Evolutionary conservation across 2,329 filamentous ascomycete genomes (phyloP), one percentile per base, ranked within the genome.

Genomic region (Alternaria tenuissima): DNA sequence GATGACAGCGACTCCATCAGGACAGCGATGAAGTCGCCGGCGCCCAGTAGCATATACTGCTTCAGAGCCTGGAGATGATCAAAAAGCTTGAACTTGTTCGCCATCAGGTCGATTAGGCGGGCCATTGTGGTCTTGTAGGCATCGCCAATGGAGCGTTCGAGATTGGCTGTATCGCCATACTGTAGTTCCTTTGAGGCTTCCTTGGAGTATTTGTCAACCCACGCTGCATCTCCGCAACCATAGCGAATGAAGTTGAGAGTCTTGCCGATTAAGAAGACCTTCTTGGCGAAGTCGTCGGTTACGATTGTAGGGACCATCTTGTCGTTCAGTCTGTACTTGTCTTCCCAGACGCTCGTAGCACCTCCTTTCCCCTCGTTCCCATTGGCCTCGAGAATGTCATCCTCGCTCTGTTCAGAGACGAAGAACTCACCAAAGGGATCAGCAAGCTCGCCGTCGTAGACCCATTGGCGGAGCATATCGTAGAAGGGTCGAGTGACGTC

Each of bases 71-170:
- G 88, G 1, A 99, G 84, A 76, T 99, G 96, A 56, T 96, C 91
- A 72, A 97, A 97, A 0, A 99, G 84, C 67, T 94, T 92, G 80
- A 99, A 99, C 73, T 97, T 98, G 68, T 90, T 89, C 53, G 91
- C 91, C 94, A 99, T 97, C 55, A 99, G 86, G 74, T 94, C 86
- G 71, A 97, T 96, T 28, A 98, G 85, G 14, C 94, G 91, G 57
- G 93, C 93, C 94, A 99, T 99, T 6, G 96, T 98, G 0, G 93
- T 95, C 79, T 96, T 97, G 82, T 99, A 97, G 2, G 96, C 95
- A 70, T 97, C 92, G 69, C 97, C 95, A 69, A 99, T 99, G 79
- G 93, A 97, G 1, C 89, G 88, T 76, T 97, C 94, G 0, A 99
- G 85, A 1, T 91, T 96, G 0, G 92, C 92, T 7, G 94, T 97